phyloP scores from a whole-genome alignment of 1,284 basidiomycete species.

The Ceratobasidium sp. region DNA sequence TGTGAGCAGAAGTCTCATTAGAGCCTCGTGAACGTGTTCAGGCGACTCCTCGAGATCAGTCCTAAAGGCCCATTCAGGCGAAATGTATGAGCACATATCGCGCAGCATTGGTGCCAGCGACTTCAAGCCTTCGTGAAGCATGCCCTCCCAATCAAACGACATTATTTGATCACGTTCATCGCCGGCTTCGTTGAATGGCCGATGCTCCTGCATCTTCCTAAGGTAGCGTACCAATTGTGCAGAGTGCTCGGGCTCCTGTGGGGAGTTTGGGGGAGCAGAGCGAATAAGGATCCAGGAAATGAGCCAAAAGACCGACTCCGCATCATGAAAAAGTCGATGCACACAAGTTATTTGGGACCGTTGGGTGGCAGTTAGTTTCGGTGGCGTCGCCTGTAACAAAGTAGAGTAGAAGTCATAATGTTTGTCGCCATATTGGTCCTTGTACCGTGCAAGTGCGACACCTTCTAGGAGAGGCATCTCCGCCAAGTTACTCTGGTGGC shows the following conservation, averaged over 20 bases:
- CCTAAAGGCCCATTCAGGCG: not conserved
- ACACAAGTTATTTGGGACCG: not conserved
- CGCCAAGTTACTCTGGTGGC: not conserved
- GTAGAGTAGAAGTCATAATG: not conserved
- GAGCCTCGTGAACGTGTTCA: constrained; percentile 14
- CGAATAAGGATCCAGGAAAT: not conserved
- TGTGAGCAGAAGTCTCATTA: constrained; percentile 6
- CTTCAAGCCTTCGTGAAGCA: not conserved
- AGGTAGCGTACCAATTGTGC: not conserved
- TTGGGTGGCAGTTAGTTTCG: too few relatives aligned
- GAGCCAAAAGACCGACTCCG: constrained; percentile 3
- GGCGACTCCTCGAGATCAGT: not conserved
- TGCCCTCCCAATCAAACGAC: not conserved
- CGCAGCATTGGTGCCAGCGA: not conserved
- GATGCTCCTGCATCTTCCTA: not conserved
- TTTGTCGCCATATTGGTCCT: not conserved
- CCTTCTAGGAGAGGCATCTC: not conserved
- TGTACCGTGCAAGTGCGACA: not conserved
- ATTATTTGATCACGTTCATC: not conserved
- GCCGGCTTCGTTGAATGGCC: not conserved
- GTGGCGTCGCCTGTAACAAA: not conserved
- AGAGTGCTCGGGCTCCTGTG: not conserved
- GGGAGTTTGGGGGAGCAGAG: not conserved
- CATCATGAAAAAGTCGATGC: constrained; percentile 16
- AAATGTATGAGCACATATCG: not conserved